These are phyloP conservation scores for Mychonastes homosphaera DNA, from an alignment of 139 green algal genomes.

Conservation along the genomic window DNA sequence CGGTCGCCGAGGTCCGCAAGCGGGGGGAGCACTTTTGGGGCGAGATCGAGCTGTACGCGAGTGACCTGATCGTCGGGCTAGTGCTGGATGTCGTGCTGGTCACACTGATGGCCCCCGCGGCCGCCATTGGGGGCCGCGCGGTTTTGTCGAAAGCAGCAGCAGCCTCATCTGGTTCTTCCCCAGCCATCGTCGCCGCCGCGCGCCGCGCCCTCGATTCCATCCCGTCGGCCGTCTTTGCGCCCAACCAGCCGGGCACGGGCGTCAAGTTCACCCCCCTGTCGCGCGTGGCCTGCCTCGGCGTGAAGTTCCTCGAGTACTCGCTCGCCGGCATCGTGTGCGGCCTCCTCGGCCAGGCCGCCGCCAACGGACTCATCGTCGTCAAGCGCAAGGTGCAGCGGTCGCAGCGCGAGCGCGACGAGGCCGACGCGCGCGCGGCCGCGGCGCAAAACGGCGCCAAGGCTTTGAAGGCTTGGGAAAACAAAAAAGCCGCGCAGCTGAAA, in stretches of 20 bases:
- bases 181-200: background rate
- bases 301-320: conserved; percentile 83
- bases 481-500: too few species aligned
- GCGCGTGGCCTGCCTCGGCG: conserved; percentile 48
- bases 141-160: conserved; percentile 11
- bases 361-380: conserved; percentile 74
- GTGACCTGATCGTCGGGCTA: conserved; percentile 68
- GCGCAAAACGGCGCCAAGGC: background rate
- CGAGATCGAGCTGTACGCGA: conserved; percentile 97
- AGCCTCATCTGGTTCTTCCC: background rate
- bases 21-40: conserved; percentile 87
- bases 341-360: conserved; percentile 79
- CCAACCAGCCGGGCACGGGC: background rate
- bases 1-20: conserved; percentile 90
- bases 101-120: conserved; percentile 73
- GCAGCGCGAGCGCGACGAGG: background rate
- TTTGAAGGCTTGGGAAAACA: too few species aligned
- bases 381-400: conserved; percentile 33
- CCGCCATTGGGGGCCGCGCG: conserved; percentile 42
- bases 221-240: background rate
- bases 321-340: conserved; percentile 79
- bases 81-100: conserved; percentile 89
- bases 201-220: background rate
- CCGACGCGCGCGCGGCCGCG: background rate
- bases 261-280: conserved; percentile 36